These are phyloP conservation scores for Suillus decipiens DNA, from an alignment of 768 basidiomycete species.

Conservation along the genomic window DNA sequence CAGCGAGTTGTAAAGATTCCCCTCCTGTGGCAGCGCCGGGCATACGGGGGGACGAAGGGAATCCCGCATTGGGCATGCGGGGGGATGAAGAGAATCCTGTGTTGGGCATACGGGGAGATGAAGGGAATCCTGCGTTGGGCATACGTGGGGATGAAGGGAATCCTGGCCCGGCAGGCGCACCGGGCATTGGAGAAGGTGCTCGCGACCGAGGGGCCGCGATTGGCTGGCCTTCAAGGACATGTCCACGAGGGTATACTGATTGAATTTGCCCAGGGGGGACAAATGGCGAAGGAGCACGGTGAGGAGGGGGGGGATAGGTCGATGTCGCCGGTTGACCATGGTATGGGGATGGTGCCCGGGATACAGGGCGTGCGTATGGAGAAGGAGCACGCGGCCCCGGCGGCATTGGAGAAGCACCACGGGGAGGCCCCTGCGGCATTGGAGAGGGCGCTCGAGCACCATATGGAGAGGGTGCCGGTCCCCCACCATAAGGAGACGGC, in stretches of 20 bases:
- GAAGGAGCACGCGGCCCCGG: conserved; percentile 26
- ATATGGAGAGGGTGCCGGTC: conserved; percentile 30
- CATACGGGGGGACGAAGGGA: conserved; percentile 34
- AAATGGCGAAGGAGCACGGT: conserved; percentile 33
- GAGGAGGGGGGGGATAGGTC: conserved; percentile 9
- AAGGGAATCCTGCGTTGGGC: conserved; percentile 26
- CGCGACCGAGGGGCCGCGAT: conserved; percentile 38
- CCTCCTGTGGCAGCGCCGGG: conserved; percentile 20
- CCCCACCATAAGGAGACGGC: conserved; percentile 29
- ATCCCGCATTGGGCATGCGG: conserved; percentile 27
- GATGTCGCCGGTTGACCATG: conserved; percentile 5
- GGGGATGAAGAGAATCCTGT: conserved; percentile 30
- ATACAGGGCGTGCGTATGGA: conserved; percentile 21
- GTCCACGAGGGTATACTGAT: conserved; percentile 55
- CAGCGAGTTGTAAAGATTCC: conserved; percentile 45
- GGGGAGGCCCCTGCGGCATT: conserved; percentile 24
- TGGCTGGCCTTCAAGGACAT: conserved; percentile 57
- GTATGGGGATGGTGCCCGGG: conserved; percentile 34
- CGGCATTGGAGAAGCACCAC: conserved; percentile 33
- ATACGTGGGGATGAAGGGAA: conserved; percentile 31
- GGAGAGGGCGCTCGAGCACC: conserved; percentile 15
- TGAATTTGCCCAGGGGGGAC: conserved; percentile 20
- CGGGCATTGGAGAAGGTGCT: conserved; percentile 57
- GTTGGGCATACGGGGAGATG: conserved; percentile 33
- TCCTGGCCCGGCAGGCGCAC: conserved; percentile 36